phyloP scores from a whole-genome alignment of 2,329 filamentous ascomycete species.

The Cladosporium cucumerinum region DNA sequence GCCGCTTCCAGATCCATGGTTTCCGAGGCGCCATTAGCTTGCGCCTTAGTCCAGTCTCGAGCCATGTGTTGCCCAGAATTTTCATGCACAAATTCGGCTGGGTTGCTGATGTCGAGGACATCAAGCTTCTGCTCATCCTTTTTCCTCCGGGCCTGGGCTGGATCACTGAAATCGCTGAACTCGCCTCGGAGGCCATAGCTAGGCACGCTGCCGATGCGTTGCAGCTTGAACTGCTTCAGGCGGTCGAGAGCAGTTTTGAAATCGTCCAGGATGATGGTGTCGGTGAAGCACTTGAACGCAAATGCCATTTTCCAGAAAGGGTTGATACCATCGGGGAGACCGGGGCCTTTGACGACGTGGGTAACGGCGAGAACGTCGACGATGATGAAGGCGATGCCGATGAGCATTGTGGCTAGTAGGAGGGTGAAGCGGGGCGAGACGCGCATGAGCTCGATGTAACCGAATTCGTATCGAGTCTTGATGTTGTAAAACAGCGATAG shows the following conservation, averaged over 20 bases:
- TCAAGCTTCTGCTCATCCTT: conserved; percentile 17
- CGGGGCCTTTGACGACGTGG: conserved; percentile 27
- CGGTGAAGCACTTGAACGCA: conserved; percentile 65
- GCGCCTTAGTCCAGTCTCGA: conserved; percentile 21
- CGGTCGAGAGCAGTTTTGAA: conserved; percentile 59
- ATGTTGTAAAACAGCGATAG: conserved; percentile 61
- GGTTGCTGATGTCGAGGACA: conserved; percentile 17
- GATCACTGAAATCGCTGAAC: conserved; percentile 23
- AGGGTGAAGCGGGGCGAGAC: conserved; percentile 64
- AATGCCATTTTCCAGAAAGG: conserved; percentile 64
- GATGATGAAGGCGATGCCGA: conserved; percentile 60
- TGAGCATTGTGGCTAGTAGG: conserved; percentile 58
- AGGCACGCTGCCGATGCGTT: conserved; percentile 29
- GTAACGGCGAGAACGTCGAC: conserved; percentile 61
- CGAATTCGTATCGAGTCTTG: conserved; percentile 59
- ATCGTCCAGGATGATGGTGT: conserved; percentile 64
- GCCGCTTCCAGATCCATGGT: conserved; percentile 29
- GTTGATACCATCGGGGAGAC: conserved; percentile 54
- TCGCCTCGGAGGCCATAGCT: conserved; percentile 28
- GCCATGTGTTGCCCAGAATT: conserved; percentile 9
- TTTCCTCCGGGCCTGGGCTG: conserved; percentile 26
- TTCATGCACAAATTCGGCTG: conserved; percentile 11
- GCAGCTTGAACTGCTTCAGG: conserved; percentile 45
- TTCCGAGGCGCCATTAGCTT: conserved; percentile 16
- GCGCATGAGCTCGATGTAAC: conserved; percentile 52